Evolutionary conservation across 2,329 filamentous ascomycete species (phyloP).

Genomic region (Penicillium sp.): DNA sequence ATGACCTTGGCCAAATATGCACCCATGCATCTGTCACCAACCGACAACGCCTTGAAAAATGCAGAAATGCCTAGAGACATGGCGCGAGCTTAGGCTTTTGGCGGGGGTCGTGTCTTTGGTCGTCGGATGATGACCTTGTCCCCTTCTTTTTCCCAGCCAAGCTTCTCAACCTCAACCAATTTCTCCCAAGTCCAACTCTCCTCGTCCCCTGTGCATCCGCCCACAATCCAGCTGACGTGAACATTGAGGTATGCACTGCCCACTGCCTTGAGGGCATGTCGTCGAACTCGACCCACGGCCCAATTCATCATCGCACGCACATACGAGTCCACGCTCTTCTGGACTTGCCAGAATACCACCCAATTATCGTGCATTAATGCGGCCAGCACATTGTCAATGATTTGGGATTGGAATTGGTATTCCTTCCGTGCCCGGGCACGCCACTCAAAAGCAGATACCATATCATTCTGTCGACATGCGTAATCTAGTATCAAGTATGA

Average conservation of each 20-base stretch:
- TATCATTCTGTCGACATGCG: slow-evolving; percentile 78
- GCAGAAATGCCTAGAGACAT: slow-evolving; percentile 2
- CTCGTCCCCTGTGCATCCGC: slow-evolving; percentile 50
- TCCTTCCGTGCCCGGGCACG: slow-evolving; percentile 52
- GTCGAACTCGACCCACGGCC: slow-evolving; percentile 73
- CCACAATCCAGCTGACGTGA: slow-evolving; percentile 71
- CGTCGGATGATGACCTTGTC: slow-evolving; percentile 76
- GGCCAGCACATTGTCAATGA: slow-evolving; percentile 69
- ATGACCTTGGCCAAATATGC: slow-evolving; percentile 16
- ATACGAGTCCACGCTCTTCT: slow-evolving; percentile 77
- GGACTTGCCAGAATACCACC: slow-evolving; percentile 73
- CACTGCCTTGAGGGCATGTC: slow-evolving; percentile 83
- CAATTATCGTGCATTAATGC: slow-evolving; percentile 83
- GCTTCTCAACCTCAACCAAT: slow-evolving; percentile 68
- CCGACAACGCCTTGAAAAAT: slow-evolving; percentile 17
- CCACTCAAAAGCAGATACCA: slow-evolving; percentile 73
- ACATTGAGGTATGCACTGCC: slow-evolving; percentile 79
- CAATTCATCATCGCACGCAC: slow-evolving; percentile 79
- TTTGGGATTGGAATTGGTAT: slow-evolving; percentile 67
- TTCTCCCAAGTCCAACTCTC: slow-evolving; percentile 67
- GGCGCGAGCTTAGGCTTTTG: slow-evolving; percentile 23
- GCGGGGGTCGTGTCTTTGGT: slow-evolving; percentile 35
- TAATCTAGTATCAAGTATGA: slow-evolving; percentile 85
- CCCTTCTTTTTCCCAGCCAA: slow-evolving; percentile 83
- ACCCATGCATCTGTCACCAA: slow-evolving; percentile 18